phyloP scores from a whole-genome alignment of 179 eudicot genomes.

The Heliamphora pulchella region DNA sequence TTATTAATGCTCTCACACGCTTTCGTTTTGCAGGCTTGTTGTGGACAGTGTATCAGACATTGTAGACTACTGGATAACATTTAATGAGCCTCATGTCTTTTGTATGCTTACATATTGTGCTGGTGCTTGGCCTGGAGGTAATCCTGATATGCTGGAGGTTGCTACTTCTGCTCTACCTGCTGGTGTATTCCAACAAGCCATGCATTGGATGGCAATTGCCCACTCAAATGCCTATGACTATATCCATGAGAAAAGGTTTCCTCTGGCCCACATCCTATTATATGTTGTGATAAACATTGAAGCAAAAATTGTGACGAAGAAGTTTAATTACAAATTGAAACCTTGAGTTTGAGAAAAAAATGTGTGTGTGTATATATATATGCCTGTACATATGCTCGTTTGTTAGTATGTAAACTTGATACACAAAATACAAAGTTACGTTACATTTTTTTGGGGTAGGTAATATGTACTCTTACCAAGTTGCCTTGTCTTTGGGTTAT shows the following conservation, averaged over 20 bases:
- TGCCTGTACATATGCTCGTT: neutral
- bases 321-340: neutral
- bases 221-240: conserved; percentile 89
- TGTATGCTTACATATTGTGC: conserved; percentile 94
- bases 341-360: neutral
- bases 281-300: neutral
- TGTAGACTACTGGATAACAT: conserved; percentile 96
- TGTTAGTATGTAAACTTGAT: neutral
- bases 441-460: too few species aligned
- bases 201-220: conserved; percentile 86
- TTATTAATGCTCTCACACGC: neutral
- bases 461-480: too few species aligned
- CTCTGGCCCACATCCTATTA: neutral
- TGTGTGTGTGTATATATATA: neutral
- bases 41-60: conserved; percentile 70
- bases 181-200: conserved; percentile 79
- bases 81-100: conserved; percentile 97
- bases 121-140: conserved; percentile 99
- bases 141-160: conserved; percentile 90
- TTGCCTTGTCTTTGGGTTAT: too few species aligned
- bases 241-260: conserved; percentile 86
- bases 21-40: conserved; percentile 67
- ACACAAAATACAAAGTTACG: neutral
- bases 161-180: conserved; percentile 97
- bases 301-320: neutral